Base-by-base conservation (phyloP, 192 early-diverging fungal species). In the Coemansia sp. region DNA sequence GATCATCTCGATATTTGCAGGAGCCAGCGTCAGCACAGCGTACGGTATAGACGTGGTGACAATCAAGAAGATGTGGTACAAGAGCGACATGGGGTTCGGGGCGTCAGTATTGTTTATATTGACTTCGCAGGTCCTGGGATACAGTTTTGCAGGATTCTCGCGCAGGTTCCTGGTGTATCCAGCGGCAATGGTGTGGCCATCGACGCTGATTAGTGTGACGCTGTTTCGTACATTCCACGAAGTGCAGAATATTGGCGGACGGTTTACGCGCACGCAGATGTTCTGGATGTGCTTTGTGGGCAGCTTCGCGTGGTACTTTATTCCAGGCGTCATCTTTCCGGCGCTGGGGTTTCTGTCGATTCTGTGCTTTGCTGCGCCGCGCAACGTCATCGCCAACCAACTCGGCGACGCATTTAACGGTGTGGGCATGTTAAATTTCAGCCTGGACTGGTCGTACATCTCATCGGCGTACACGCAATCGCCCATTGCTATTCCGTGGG, bases 181-280 rank as follows among this genome's bases (percentile, higher is more conserved):
- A 26, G 78, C 90, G 2, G 79, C 87, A 7, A 94, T 96, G 93
- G 81, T 93, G 47, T 98, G 94, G 94, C 94, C 94, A 3, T 62
- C 84, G 3, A 89, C 84, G 28, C 82, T 97, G 28, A 83, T 90
- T 32, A 87, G 85, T 49, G 87, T 92, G 27, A 87, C 90, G 10
- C 73, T 94, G 23, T 92, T 93, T 74, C 85, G 86, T 18, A 87
- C 90, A 2, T 84, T 94, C 50, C 91, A 95, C 68, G 85, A 89
- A 49, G 28, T 58, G 56, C 83, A 87, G 62, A 19, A 75, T 80
- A 48, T 76, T 65, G 73, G 69, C 24, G 70, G 65, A n/a, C 69
- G 62, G 24, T 73, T 88, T 31, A 70, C 82, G 6, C 79, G 86
- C 30, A 83, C 83, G 12, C 59, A 81, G 52, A 22, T 84, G 7